These are phyloP conservation scores for Trapa bicornis DNA, from an alignment of 345 rosid species.

Conservation along the genomic window DNA sequence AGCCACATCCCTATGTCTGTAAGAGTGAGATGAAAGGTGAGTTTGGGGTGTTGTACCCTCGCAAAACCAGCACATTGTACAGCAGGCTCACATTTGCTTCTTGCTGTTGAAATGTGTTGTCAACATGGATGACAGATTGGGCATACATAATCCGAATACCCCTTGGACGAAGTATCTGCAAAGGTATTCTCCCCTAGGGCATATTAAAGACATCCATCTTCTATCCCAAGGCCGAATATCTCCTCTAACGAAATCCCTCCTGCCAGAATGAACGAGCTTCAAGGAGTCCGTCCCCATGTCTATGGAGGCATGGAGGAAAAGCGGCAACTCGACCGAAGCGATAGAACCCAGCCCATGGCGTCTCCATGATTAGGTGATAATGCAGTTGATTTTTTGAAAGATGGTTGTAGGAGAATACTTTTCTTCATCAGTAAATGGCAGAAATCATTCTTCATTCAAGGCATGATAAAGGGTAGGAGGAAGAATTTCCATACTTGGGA, in stretches of 20 bases:
- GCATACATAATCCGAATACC: conserved; percentile 27
- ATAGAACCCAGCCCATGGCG: neutral
- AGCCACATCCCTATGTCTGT: neutral
- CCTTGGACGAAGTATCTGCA: conserved; percentile 39
- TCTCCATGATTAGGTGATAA: neutral
- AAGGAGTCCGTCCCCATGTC: conserved; percentile 71
- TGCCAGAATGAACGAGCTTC: conserved; percentile 51
- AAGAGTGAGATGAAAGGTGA: neutral
- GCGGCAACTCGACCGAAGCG: conserved; percentile 5
- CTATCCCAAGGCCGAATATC: conserved; percentile 45
- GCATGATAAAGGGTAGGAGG: too few relatives aligned
- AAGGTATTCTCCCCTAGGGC: conserved; percentile 57
- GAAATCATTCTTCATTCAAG: too few relatives aligned
- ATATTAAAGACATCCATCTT: conserved; percentile 64
- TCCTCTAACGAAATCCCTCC: conserved; percentile 60
- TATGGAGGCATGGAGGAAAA: conserved; percentile 51
- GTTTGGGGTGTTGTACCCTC: conserved; percentile 21
- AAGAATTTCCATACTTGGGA: neutral
- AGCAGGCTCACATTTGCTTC: conserved; percentile 37
- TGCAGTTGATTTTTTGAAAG: too few relatives aligned
- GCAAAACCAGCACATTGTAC: conserved; percentile 43
- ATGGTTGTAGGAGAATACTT: too few relatives aligned
- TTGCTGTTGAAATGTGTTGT: conserved; percentile 36
- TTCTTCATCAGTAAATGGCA: too few relatives aligned
- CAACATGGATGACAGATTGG: conserved; percentile 34